phyloP scores from a whole-genome alignment of 805 yeast genomes.

The Saccharomyces eubayanus region DNA sequence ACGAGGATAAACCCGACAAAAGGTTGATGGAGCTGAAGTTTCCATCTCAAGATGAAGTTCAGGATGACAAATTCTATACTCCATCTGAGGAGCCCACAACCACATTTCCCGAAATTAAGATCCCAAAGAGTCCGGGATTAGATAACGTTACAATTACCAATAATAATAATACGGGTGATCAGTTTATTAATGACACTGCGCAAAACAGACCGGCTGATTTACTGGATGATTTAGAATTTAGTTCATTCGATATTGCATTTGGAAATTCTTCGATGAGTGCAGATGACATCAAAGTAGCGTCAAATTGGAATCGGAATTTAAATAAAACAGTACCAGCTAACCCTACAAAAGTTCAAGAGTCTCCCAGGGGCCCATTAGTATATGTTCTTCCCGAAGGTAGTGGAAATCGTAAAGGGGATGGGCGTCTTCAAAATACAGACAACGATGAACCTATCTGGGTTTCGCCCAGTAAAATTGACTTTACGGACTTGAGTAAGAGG shows the following conservation, averaged over 20 bases:
- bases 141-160: not conserved
- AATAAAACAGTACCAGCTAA: not conserved
- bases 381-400: not conserved
- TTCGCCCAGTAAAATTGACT: slow-evolving; percentile 28
- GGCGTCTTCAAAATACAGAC: not conserved
- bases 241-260: slow-evolving; percentile 28
- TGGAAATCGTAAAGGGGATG: not conserved
- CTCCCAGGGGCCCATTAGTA: not conserved
- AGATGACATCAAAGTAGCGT: not conserved
- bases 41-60: slow-evolving; percentile 19
- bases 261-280: slow-evolving; percentile 9
- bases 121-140: not conserved
- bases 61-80: slow-evolving; percentile 6
- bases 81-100: slow-evolving; percentile 7
- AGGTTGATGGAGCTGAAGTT: slow-evolving; percentile 18
- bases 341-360: not conserved
- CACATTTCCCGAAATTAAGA: slow-evolving; percentile 1
- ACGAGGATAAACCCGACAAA: slow-evolving; percentile 7
- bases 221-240: slow-evolving; percentile 26
- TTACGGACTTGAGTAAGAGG: slow-evolving; percentile 12
- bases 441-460: slow-evolving; percentile 30
- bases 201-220: slow-evolving; percentile 2
- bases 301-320: not conserved
- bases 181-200: not conserved
- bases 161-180: not conserved